Percentiles rank a stretch among this genome's conserved stretches.
Evolutionary conservation across 2,329 filamentous ascomycete species (phyloP).

Genomic region (Annulohypoxylon truncatum): DNA sequence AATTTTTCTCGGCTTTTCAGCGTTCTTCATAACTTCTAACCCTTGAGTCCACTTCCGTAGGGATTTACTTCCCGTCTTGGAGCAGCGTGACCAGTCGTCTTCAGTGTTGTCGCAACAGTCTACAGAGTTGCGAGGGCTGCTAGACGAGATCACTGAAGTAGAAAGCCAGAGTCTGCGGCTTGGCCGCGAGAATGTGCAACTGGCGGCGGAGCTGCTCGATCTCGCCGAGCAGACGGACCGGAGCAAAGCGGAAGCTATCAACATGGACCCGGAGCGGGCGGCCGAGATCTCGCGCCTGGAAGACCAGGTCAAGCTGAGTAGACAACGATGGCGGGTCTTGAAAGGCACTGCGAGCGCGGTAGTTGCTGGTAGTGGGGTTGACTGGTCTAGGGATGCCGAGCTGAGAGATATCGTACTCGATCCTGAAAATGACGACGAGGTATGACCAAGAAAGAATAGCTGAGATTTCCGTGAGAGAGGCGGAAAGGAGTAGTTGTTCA

Average conservation of each 20-base stretch:
- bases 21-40: not conserved
- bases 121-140: constrained; percentile 61
- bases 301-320: constrained; percentile 68
- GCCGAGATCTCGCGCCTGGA: constrained; percentile 70
- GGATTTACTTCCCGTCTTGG: constrained; percentile 73
- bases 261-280: constrained; percentile 63
- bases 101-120: constrained; percentile 71
- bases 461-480: not conserved
- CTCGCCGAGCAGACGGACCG: constrained; percentile 68
- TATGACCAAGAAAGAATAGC: constrained; percentile 17
- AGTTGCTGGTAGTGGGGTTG: constrained; percentile 82
- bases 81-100: constrained; percentile 75
- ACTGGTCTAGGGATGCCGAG: constrained; percentile 79
- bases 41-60: constrained; percentile 55
- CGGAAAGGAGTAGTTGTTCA: not conserved
- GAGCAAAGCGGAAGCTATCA: constrained; percentile 63
- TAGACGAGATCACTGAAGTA: constrained; percentile 64
- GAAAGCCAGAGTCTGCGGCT: constrained; percentile 69
- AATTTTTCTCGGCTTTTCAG: not conserved
- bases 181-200: constrained; percentile 69
- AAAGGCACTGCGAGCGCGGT: constrained; percentile 83
- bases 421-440: constrained; percentile 59
- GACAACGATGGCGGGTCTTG: constrained; percentile 77
- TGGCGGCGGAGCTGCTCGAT: constrained; percentile 71
- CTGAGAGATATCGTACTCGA: constrained; percentile 80